Evolutionary conservation across 208 protist genomes (phyloP), one percentile per base, ranked within the genome.

Genomic region (Acanthamoeba royreba): DNA sequence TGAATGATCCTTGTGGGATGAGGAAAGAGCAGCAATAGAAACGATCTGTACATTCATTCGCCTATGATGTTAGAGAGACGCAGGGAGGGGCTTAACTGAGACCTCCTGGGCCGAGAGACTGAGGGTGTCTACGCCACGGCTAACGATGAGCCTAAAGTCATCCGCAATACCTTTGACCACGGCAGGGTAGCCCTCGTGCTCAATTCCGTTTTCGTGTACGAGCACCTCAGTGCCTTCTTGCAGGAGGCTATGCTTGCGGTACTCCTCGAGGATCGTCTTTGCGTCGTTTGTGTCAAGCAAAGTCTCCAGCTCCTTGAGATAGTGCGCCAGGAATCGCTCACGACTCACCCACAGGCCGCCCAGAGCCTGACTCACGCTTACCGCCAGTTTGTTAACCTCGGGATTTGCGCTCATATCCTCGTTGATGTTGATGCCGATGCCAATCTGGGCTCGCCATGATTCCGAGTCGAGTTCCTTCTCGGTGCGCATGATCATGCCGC

Each of bases 401-500:
- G 74, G 42, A 35, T 72, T 31, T n/a, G 61, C 61, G 31, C 31
- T 17, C 42, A 85, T 85, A 42, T 52, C 42, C 45, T 89, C 35
- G 81, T 89, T 89, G 49, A 89, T 49, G 49, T 89, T 89, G 81
- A 89, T 63, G 81, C 81, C 81, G 49, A 89, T 45, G 47, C 81
- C 81, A 35, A 89, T 63, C 72, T 52, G 35, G 13, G 31, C 81
- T 28, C 28, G 9, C 47, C 43, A 89, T 11, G 47, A 17, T 17
- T 53, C 81, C 28, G 9, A 28, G 81, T 63, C 49, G 72, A 49
- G 72, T 25, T 63, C 33, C 49, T 47, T 89, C 33, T 40, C 31
- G 13, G 81, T 63, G 47, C 52, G 49, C 47, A 63, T 45, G 33
- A 89, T 35, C 49, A 89, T 89, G 45, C 81, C 81, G 52, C 47